Evolutionary conservation across 495 filamentous ascomycete genomes (phyloP), one percentile per base, ranked within the genome.

Genomic region (Alectoria sarmentosa): DNA sequence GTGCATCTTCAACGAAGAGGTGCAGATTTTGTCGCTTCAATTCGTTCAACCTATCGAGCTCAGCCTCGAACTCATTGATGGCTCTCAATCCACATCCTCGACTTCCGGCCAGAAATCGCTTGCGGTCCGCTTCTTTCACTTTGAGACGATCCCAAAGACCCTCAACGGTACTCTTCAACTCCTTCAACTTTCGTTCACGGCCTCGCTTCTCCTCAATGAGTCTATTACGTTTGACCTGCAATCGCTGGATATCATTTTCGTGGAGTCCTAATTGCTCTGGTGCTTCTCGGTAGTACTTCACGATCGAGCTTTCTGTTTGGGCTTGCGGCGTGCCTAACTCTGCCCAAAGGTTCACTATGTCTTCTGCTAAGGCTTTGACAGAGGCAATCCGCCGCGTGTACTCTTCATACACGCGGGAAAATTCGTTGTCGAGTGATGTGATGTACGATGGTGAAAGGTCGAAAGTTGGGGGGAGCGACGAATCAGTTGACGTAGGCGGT

Each of bases 31-130:
- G 90, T 72, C 87, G 80, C 80, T 98, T 99, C 57, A 98, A 80
- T 70, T 97, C 91, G 66, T 93, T 94, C 56, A 99, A 78, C 54
- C 90, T 83, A 52, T 83, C 78, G 39, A 97, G 78, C 71, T 98
- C 94, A 58, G 93, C 90, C 74, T 96, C 91, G 66, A 91, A 95
- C 73, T 96, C 92, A 69, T 97, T 96, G 74, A 96, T 96, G 42
- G 86, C 87, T 60, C 90, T 82, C 42, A 96, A 78, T 28, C 92
- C 90, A 69, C 90, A 95, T 63, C 92, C 91, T 60, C 87, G 80
- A 69, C 88, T 86, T 23, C 79, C 77, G 9, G 80, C 72, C 17
- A 96, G 76, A 78, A 98, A 98, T 38, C 82, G 80, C 78, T 91
- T 95, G 70, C 88, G 84, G 68, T 96, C 91, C 21, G 77, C 73